phyloP scores from a whole-genome alignment of 2,329 filamentous ascomycete species.

The Beauveria asiatica region DNA sequence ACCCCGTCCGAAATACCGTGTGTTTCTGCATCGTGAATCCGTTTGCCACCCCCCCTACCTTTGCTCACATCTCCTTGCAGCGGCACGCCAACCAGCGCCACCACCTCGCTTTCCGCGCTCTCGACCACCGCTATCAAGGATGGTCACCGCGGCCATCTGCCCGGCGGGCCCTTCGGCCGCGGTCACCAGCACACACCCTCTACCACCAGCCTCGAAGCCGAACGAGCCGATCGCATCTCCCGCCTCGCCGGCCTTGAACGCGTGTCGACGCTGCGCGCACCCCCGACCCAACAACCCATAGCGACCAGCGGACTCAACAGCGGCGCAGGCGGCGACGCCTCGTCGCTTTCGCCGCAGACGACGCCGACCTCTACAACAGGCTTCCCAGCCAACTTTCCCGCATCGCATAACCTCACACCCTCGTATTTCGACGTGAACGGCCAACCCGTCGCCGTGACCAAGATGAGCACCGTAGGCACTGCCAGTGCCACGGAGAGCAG shows the following conservation, averaged over 20 bases:
- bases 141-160: conserved; percentile 76
- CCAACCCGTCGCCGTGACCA: conserved; percentile 58
- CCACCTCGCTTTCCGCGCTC: conserved; percentile 82
- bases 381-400: conserved; percentile 32
- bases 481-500: conserved; percentile 83
- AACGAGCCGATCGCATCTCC: conserved; percentile 90
- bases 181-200: conserved; percentile 50
- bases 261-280: conserved; percentile 64
- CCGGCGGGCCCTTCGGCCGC: conserved; percentile 40
- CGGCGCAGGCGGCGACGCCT: conserved; percentile 19
- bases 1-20: conserved; percentile 89
- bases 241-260: conserved; percentile 87
- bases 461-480: conserved; percentile 83
- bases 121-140: conserved; percentile 96
- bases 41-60: background rate
- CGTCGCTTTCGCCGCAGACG: conserved; percentile 40
- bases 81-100: conserved; percentile 86
- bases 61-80: conserved; percentile 35
- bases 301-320: conserved; percentile 18
- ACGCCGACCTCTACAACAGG: conserved; percentile 40
- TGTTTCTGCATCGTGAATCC: conserved; percentile 27
- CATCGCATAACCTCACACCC: conserved; percentile 38
- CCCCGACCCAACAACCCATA: conserved; percentile 21
- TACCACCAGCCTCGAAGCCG: conserved; percentile 73
- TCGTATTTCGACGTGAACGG: conserved; percentile 77